Base-by-base conservation (phyloP, 805 yeast species). In the Candida peoriensis region DNA sequence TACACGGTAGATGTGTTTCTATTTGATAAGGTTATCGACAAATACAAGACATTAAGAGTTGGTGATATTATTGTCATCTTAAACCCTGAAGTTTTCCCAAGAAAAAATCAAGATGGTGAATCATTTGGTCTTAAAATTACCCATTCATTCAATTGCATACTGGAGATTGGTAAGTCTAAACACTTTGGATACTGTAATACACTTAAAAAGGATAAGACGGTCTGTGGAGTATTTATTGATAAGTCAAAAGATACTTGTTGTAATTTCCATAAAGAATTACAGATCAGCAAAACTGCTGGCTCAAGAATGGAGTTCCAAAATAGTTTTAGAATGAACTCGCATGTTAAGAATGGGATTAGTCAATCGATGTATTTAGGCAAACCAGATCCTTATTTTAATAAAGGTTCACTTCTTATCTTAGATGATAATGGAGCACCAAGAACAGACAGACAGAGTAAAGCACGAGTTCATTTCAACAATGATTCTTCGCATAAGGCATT, bases 221-320 rank as follows among this genome's bases (percentile, higher is more conserved):
- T 55, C 7, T 89, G 97, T 58, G 61, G 60, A 9, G 63, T 71
- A 5, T 79, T 84, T 26, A 72, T 88, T 4, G 76, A 87, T 50
- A 58, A 54, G 15, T 58, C 70, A 8, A 66, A 64, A 26, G 61
- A 73, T 6, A 71, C 68, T 17, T 69, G 74, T 39, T 89, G 97
- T 57, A 77, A 76, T 10, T 86, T 62, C 48, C 97, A 89, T 51
- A 63, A 71, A 13, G 90, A 85, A 42, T 45, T 67, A 31, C 66
- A 74, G 28, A 63, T 76, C 36, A 67, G 70, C 28, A 66, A 66
- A 29, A 57, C 72, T 0, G 70, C 75, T 15, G 68, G 78, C n/a
- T 68, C 73, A 41, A 64, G 97, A 42, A 73, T 86, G 65, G 97
- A 89, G 55, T 64, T 90, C 35, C 83, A 77, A 55, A 74, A 83